A percentile compares a stretch with the other conserved stretches of the same genome.
phyloP scores from a whole-genome alignment of 2,329 filamentous ascomycete species.

The Periconia sp. region DNA sequence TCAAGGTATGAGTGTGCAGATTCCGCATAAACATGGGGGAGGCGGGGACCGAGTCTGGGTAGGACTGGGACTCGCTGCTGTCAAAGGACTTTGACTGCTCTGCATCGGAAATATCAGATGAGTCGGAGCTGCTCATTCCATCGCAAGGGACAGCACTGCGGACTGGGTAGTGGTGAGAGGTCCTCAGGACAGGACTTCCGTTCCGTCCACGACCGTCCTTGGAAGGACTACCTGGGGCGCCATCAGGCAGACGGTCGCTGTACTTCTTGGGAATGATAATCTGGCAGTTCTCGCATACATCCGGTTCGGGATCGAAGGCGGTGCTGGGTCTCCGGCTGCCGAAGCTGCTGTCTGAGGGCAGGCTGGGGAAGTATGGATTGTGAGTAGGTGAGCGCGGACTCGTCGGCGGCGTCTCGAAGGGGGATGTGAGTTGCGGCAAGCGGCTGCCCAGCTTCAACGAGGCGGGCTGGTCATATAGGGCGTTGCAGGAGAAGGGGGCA shows the following conservation, averaged over 20 bases:
- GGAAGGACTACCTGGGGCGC: conserved; percentile 58
- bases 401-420: conserved; percentile 49
- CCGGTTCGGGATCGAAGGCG: conserved; percentile 53
- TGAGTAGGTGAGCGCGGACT: conserved; percentile 47
- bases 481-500: conserved; percentile 38
- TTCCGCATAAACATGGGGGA: conserved; percentile 52
- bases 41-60: conserved; percentile 42
- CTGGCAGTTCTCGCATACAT: conserved; percentile 64
- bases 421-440: conserved; percentile 40
- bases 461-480: conserved; percentile 41
- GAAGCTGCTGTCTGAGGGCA: conserved; percentile 38
- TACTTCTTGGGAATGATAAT: conserved; percentile 61
- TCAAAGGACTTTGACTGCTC: conserved; percentile 47
- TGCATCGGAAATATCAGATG: conserved; percentile 44
- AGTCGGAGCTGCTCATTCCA: conserved; percentile 41
- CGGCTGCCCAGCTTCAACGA: conserved; percentile 40
- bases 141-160: conserved; percentile 46
- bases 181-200: conserved; percentile 62
- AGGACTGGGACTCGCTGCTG: conserved; percentile 36
- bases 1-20: conserved; percentile 61
- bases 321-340: conserved; percentile 40
- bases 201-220: conserved; percentile 57
- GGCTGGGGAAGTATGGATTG: conserved; percentile 59
- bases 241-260: conserved; percentile 59
- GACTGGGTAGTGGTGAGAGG: conserved; percentile 59